phyloP scores from a whole-genome alignment of 202 grass and related monocot genomes.

The Miscanthus sacchariflorus region DNA sequence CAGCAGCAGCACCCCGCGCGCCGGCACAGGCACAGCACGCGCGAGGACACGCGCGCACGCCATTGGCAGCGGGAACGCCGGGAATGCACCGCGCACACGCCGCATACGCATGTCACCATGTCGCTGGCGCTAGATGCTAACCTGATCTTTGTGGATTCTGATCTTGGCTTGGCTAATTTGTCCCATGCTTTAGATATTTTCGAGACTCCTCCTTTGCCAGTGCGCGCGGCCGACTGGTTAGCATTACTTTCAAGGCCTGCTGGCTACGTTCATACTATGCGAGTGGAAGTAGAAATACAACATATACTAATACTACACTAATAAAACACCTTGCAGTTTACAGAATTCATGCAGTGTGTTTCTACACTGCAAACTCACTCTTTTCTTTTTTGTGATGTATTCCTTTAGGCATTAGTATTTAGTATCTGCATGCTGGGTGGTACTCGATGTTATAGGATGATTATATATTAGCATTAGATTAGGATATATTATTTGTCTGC shows the following conservation, averaged over 20 bases:
- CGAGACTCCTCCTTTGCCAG: neutral
- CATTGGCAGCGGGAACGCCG: constrained; percentile 6
- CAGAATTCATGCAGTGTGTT: no score
- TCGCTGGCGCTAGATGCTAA: neutral
- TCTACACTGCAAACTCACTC: no score
- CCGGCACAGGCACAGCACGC: neutral
- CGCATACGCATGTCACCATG: neutral
- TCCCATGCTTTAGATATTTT: constrained; percentile 7
- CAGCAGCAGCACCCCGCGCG: neutral
- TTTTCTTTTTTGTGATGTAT: no score
- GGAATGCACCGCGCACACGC: neutral
- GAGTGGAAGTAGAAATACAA: neutral
- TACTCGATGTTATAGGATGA: no score
- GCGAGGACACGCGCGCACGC: neutral
- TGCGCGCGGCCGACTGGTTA: neutral
- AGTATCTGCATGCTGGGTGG: no score
- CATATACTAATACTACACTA: neutral
- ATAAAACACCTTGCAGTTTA: no score
- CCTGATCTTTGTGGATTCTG: neutral
- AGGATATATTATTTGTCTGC: no score
- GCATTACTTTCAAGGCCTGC: neutral
- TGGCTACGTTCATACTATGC: neutral
- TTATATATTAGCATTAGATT: no score
- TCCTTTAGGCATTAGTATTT: no score
- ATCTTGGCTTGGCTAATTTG: no score